A percentile compares a stretch with the other conserved stretches of the same genome.
Evolutionary conservation across 1,284 basidiomycete species (phyloP).

Genomic region (Puccinia triticina): DNA sequence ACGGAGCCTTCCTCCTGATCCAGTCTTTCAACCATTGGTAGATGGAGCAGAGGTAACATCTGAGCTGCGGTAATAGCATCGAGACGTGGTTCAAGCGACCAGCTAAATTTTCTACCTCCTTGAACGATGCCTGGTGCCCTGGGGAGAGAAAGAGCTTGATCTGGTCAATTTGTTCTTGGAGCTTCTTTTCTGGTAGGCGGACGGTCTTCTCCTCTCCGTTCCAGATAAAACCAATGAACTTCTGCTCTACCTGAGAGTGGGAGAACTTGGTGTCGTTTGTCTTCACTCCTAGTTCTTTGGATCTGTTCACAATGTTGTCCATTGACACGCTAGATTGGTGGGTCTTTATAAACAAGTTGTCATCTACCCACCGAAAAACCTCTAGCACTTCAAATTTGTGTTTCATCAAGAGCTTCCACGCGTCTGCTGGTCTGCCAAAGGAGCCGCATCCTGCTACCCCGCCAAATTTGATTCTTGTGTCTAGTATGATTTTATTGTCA

Average conservation of each 20-base stretch:
- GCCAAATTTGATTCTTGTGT: background rate
- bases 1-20: background rate
- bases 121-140: background rate
- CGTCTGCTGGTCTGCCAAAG: background rate
- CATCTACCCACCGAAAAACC: background rate
- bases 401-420: background rate
- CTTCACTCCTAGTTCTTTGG: background rate
- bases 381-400: background rate
- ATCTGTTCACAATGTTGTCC: background rate
- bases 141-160: background rate
- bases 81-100: constrained; percentile 5
- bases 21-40: background rate
- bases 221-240: constrained; percentile 24
- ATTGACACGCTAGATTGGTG: background rate
- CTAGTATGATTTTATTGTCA: background rate
- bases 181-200: background rate
- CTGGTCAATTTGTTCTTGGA: background rate
- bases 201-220: background rate
- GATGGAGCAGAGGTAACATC: background rate
- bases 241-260: background rate
- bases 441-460: background rate
- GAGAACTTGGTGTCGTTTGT: background rate
- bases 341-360: background rate
- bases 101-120: background rate
- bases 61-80: background rate